Percentiles rank a stretch among this genome's conserved stretches.
Evolutionary conservation across 2,329 filamentous ascomycete species (phyloP).

Genomic region (Colletotrichum sp.): DNA sequence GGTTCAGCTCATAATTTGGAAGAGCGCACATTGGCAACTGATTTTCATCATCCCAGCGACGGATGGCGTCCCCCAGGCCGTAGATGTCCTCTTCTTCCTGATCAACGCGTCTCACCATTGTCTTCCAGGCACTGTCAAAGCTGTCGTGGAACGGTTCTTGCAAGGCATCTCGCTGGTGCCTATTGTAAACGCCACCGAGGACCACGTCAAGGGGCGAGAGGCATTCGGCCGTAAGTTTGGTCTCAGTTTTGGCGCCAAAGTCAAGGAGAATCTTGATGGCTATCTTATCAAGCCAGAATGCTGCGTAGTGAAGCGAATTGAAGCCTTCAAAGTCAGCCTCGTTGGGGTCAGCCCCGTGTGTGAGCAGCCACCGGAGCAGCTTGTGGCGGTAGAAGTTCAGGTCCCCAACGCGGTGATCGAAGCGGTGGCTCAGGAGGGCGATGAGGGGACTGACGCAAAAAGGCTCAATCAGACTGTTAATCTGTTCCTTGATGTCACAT

Average conservation of each 20-base stretch:
- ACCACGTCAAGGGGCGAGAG: not conserved
- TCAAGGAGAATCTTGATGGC: not conserved
- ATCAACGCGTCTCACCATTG: not conserved
- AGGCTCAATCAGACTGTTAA: not conserved
- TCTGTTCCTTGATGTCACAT: not conserved
- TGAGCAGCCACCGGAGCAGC: slow-evolving; percentile 1
- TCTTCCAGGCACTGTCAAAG: not conserved
- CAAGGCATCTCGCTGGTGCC: not conserved
- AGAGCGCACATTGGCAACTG: not conserved
- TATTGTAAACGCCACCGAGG: not conserved
- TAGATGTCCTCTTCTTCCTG: not conserved
- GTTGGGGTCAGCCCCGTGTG: slow-evolving; percentile 4
- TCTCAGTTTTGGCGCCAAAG: not conserved
- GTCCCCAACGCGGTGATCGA: not conserved
- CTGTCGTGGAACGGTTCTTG: not conserved
- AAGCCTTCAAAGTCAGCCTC: not conserved
- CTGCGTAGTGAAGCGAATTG: slow-evolving; percentile 1
- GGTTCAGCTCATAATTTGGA: not conserved
- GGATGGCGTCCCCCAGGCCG: not conserved
- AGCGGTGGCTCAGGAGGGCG: not conserved
- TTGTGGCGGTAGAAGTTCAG: not conserved
- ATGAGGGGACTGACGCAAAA: not conserved
- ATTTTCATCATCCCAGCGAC: not conserved
- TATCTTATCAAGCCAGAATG: slow-evolving; percentile 2
- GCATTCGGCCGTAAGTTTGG: not conserved